Percentiles rank a stretch among this genome's conserved stretches.
Evolutionary conservation across 805 yeast species (phyloP).

Genomic region (Myxozyma kluyveri): DNA sequence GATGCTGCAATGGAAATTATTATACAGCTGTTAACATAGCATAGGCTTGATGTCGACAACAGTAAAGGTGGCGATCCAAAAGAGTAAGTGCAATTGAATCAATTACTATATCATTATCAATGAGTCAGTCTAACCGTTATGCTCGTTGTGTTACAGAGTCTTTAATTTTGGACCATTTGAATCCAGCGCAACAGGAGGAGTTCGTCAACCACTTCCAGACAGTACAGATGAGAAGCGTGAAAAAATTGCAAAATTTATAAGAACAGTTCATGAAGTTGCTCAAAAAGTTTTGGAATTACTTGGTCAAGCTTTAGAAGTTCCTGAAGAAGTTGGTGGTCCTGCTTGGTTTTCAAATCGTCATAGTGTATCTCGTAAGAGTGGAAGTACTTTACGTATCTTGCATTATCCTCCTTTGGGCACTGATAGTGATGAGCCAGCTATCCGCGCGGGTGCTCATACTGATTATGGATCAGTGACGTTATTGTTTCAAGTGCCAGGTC

Average conservation of each 20-base stretch:
- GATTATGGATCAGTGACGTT: constrained; percentile 77
- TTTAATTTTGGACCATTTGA: constrained; percentile 62
- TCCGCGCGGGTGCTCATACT: constrained; percentile 81
- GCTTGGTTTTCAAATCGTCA: constrained; percentile 68
- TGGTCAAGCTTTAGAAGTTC: constrained; percentile 54
- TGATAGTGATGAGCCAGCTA: constrained; percentile 38
- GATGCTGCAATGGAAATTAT: not conserved
- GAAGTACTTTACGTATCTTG: constrained; percentile 65
- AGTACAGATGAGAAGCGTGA: constrained; percentile 48
- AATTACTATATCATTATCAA: constrained; percentile 37
- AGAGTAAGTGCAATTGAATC: constrained; percentile 32
- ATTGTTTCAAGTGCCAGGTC: constrained; percentile 64
- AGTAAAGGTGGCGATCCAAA: constrained; percentile 44
- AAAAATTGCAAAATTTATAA: constrained; percentile 39
- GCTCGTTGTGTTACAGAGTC: constrained; percentile 39
- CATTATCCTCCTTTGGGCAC: constrained; percentile 57
- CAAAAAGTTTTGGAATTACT: constrained; percentile 52
- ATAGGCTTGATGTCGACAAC: constrained; percentile 38
- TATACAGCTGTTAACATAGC: not conserved
- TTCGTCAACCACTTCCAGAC: constrained; percentile 49
- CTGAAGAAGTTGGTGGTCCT: constrained; percentile 41
- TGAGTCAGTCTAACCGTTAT: not conserved
- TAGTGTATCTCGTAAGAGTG: constrained; percentile 50
- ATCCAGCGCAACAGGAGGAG: constrained; percentile 36
- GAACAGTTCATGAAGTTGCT: constrained; percentile 52